A percentile compares a stretch with the other conserved stretches of the same genome.
phyloP scores from a whole-genome alignment of 306 rosid genomes.

The Canavalia ensiformis region DNA sequence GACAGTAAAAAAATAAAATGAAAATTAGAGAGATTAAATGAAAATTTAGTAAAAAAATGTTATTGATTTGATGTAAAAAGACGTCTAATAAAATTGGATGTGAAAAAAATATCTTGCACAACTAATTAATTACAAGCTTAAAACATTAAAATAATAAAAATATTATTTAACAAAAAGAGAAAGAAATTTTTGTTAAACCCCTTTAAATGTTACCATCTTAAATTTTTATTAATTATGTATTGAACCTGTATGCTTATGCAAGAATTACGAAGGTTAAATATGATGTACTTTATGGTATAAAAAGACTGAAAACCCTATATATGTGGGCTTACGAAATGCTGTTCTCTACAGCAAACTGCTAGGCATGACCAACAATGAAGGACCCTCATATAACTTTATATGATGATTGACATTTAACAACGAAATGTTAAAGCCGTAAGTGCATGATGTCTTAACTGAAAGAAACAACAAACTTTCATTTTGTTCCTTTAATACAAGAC shows the following conservation, averaged over 20 bases:
- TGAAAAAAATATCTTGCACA: too few relatives aligned
- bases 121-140: too few relatives aligned
- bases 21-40: too few relatives aligned
- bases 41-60: neutral
- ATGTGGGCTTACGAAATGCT: neutral
- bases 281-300: neutral
- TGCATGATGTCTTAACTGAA: conserved; percentile 1
- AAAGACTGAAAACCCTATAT: conserved; percentile 30
- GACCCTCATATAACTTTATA: neutral
- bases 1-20: too few relatives aligned
- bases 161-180: too few relatives aligned
- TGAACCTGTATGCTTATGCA: too few relatives aligned
- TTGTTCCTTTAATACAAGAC: conserved; percentile 12
- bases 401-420: conserved; percentile 28
- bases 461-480: conserved; percentile 11
- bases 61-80: too few relatives aligned
- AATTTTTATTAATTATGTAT: neutral
- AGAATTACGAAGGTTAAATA: neutral
- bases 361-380: conserved; percentile 28
- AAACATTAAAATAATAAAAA: too few relatives aligned
- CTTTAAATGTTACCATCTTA: neutral
- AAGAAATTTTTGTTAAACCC: too few relatives aligned
- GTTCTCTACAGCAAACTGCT: neutral
- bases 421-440: conserved; percentile 4
- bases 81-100: too few relatives aligned